Evolutionary conservation across 257 asterid species (phyloP), one percentile per base, ranked within the genome.

Genomic region (Plectranthus barbatus): DNA sequence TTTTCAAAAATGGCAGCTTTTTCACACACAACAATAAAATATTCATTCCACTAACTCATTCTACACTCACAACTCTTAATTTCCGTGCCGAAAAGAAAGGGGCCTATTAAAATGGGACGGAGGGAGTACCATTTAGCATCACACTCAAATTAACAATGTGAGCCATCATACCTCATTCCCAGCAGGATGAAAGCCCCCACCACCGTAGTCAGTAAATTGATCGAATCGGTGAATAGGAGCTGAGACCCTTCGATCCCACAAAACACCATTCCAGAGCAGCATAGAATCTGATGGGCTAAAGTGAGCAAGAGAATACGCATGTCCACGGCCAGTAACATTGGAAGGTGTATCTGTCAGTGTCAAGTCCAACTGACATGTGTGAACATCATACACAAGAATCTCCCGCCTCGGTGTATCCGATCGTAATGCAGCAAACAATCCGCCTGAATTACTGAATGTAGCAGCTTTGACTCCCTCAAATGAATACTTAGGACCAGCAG

Each of bases 111-210:
- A n/a, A n/a, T n/a, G n/a, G n/a, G n/a, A n/a, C n/a, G n/a, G n/a
- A n/a, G n/a, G n/a, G 8, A 39, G 19, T 23, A 49, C 26, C 40
- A 29, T 20, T n/a, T 44, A 23, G 57, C 47, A 57, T 51, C 3
- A 42, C 44, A 53, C 15, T 12, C n/a, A 57, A 24, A 48, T 42
- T n/a, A 23, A 17, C 41, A 23, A 63, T 23, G 29, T 48, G 13
- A 21, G 46, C n/a, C 9, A 52, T 9, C 73, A 33, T 81, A 93
- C 99, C 97, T 93, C 97, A 62, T 90, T 93, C 55, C 99, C 96
- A 62, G 99, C 91, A 66, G 99, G 97, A 80, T 93, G 97, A 68
- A 93, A 93, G 45, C 97, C 95, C 20, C 99, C 99, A 15, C 99
- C 99, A 5, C 99, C 99, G 66, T 82, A 90, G 76, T 87, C 97